phyloP scores from a whole-genome alignment of 352 stramenopile genomes.

The Blastocystis sp. region DNA sequence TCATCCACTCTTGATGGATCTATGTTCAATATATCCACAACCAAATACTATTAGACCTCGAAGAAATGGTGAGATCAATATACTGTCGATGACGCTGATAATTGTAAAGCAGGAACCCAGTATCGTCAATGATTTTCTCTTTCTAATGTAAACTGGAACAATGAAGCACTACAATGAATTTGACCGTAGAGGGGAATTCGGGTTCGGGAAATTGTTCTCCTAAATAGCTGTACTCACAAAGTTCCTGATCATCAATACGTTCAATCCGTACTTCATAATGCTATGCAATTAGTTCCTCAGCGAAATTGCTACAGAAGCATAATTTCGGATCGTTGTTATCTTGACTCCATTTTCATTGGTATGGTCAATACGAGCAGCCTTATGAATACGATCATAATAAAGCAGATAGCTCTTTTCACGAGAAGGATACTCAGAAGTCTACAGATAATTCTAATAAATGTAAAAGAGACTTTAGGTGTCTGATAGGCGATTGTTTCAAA shows the following conservation, averaged over 20 bases:
- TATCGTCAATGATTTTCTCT: background rate
- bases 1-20: background rate
- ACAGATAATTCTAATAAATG: background rate
- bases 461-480: constrained; percentile 4
- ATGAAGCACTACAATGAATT: background rate
- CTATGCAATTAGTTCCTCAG: background rate
- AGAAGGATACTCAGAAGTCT: constrained; percentile 35
- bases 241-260: background rate
- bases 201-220: constrained; percentile 8
- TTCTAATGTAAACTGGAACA: background rate
- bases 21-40: background rate
- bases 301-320: background rate
- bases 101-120: background rate
- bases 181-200: background rate
- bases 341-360: background rate
- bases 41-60: background rate
- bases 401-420: constrained; percentile 10
- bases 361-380: background rate
- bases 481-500: constrained; percentile 20
- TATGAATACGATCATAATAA: background rate
- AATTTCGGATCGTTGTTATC: constrained; percentile 11
- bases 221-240: constrained; percentile 55
- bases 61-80: background rate
- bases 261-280: constrained; percentile 55
- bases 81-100: constrained; percentile 25